Percentiles rank a stretch among this genome's conserved stretches.
These are phyloP conservation scores for Pelargonium exstipulatum DNA, from an alignment of 441 rosid species.

Conservation along the genomic window DNA sequence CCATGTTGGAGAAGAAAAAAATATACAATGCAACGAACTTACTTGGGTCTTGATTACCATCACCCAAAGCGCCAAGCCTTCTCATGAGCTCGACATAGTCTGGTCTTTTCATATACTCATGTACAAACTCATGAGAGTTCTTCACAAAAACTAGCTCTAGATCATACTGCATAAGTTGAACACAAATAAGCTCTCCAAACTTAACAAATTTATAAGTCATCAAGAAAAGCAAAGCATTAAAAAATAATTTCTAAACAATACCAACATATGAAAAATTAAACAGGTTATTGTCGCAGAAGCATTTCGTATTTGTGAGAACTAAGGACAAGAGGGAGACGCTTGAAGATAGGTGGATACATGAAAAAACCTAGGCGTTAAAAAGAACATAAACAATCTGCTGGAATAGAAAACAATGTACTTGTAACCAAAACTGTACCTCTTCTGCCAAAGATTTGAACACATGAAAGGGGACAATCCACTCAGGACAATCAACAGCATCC, in stretches of 20 bases:
- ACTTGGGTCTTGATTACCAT: conserved; percentile 84
- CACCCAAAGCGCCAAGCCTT: conserved; percentile 96
- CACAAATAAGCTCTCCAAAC: conserved; percentile 6
- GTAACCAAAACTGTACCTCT: conserved; percentile 48
- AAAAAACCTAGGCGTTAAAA: not conserved
- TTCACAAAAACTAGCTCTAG: conserved; percentile 81
- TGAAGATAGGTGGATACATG: not conserved
- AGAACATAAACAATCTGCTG: not conserved
- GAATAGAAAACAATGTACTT: not conserved
- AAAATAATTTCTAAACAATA: no score
- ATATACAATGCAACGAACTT: conserved; percentile 22
- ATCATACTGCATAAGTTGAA: conserved; percentile 55
- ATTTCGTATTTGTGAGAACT: no score
- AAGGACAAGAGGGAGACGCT: not conserved
- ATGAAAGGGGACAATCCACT: conserved; percentile 92
- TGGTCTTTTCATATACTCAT: conserved; percentile 65
- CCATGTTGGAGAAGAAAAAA: not conserved
- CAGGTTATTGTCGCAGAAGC: no score
- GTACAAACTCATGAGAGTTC: conserved; percentile 90
- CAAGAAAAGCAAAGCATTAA: no score
- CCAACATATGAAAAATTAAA: no score
- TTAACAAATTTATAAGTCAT: not conserved
- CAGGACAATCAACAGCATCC: conserved; percentile 99
- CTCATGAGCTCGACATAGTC: conserved; percentile 80
- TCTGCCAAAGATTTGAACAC: conserved; percentile 85